Evolutionary conservation across 2,329 filamentous ascomycete species (phyloP), one percentile per base, ranked within the genome.

Genomic region (Fusarium compactum): DNA sequence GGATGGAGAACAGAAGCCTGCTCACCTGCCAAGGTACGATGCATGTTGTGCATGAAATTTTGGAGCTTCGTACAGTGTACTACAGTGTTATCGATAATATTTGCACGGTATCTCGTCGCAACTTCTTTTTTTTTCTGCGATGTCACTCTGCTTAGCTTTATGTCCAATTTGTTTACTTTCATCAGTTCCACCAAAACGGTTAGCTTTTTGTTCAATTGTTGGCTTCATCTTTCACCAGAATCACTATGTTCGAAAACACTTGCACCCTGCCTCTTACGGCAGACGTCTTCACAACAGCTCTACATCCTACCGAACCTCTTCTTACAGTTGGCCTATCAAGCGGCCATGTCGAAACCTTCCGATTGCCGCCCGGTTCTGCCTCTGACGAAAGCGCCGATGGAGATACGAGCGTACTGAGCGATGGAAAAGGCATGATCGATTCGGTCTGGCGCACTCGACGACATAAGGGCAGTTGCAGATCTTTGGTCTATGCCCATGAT

Each of bases 401-500:
- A 34, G 83, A 87, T 58, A 80, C 81, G 47, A 88, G 84, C 69
- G 80, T 85, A 4, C 58, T 86, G 24, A 87, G 84, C 22, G 83
- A 85, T 74, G 94, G 93, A 14, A 91, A 87, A 68, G 92, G 91
- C 45, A 89, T 91, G 59, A 92, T 98, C 68, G 92, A 95, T 73
- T 93, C 91, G 1, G 83, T 90, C 64, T 99, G 96, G 96, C 88
- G 89, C 74, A 98, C 96, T 8, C 87, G 90, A 72, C 87, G 96
- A 66, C 96, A 99, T 83, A 97, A 97, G 84, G 95, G 94, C 15
- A 98, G 94, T 85, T 98, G 95, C 78, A 88, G 96, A 56, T 91
- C 89, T 65, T 82, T 98, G 58, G 89, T 87, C 7, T 98, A 95
- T 81, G 91, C 90, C 70, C 81, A 89, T 61, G 95, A 98, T 78